Evolutionary conservation across 106 monocot genomes (phyloP).

Genomic region (Triglochin maritima): DNA sequence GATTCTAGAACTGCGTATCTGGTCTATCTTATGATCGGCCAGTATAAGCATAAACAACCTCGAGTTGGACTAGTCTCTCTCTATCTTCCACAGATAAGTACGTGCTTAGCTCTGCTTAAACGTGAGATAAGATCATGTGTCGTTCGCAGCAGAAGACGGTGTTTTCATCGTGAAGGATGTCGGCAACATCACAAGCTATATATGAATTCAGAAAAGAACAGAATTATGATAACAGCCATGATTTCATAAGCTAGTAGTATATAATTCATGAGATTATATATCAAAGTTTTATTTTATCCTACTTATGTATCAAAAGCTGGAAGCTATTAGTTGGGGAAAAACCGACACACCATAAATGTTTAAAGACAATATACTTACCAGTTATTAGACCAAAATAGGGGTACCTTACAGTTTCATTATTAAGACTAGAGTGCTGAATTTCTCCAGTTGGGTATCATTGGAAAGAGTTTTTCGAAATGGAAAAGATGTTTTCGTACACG

Average conservation of each 20-base stretch:
- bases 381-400: background rate
- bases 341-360: background rate
- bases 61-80: no score
- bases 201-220: no score
- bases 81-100: no score
- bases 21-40: no score
- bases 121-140: no score
- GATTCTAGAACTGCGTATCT: no score
- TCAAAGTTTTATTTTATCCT: background rate
- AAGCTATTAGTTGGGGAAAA: background rate
- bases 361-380: background rate
- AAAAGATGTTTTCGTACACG: conserved; percentile 73
- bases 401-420: background rate
- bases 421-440: background rate
- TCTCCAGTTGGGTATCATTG: conserved; percentile 6
- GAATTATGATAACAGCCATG: no score
- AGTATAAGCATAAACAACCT: no score
- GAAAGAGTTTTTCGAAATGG: conserved; percentile 61
- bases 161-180: no score
- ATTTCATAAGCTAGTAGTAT: background rate
- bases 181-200: no score
- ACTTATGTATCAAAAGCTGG: background rate
- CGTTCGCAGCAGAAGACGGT: no score
- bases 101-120: no score
- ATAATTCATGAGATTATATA: background rate